A percentile compares a stretch with the other conserved stretches of the same genome.
These are phyloP conservation scores for Luffa acutangula DNA, from an alignment of 306 rosid species.

Conservation along the genomic window DNA sequence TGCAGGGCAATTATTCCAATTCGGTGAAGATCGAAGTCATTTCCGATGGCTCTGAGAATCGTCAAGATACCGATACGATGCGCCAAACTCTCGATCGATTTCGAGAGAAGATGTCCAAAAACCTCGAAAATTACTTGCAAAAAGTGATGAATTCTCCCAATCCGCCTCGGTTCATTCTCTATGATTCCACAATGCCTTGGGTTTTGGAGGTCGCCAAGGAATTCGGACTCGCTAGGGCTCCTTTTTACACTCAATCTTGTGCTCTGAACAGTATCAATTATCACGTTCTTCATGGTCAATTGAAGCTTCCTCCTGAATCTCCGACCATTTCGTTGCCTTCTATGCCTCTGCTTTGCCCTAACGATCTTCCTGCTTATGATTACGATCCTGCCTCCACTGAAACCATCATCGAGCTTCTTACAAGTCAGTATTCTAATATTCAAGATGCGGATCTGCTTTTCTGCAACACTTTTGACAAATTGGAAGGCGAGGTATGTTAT, in stretches of 20 bases:
- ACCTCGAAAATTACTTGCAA: neutral
- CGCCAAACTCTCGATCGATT: neutral
- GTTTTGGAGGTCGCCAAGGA: slow-evolving; percentile 15
- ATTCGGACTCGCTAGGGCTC: slow-evolving; percentile 13
- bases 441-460: slow-evolving; percentile 5
- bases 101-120: neutral
- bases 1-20: neutral
- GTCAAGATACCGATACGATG: neutral
- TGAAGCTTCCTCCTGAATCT: neutral
- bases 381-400: neutral
- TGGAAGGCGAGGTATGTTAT: slow-evolving; percentile 14
- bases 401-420: neutral
- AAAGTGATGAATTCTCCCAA: neutral
- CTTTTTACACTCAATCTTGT: slow-evolving; percentile 18
- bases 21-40: slow-evolving; percentile 3
- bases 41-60: slow-evolving; percentile 12
- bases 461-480: neutral
- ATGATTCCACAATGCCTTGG: slow-evolving; percentile 22
- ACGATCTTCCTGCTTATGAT: slow-evolving; percentile 5
- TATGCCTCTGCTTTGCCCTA: slow-evolving; percentile 5
- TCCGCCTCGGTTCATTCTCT: slow-evolving; percentile 2
- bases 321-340: neutral
- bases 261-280: slow-evolving; percentile 1
- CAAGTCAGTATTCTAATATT: slow-evolving; percentile 10
- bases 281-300: neutral